Evolutionary conservation across 495 filamentous ascomycete genomes (phyloP), one percentile per base, ranked within the genome.

Genomic region (Penicillium diatomitis): DNA sequence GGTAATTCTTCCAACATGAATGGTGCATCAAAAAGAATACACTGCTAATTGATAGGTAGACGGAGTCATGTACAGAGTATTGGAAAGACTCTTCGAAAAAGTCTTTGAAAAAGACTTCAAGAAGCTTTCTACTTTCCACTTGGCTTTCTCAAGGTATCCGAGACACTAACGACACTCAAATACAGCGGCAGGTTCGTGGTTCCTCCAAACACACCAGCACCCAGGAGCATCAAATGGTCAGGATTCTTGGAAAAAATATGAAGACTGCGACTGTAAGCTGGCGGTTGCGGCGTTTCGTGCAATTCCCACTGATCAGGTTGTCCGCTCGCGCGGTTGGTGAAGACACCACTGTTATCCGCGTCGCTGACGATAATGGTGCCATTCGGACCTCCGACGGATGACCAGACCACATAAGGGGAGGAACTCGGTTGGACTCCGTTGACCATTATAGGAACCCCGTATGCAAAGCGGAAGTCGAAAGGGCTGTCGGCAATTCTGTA

Each of bases 401-500:
- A 42, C 40, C 40, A 42, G 4, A 42, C 40, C 28, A 42, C 40
- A 42, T 42, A 42, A 32, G 40, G 40, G 32, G 40, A 53, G 3
- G 40, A 11, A n/a, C 50, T 71, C 3, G 78, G 78, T 42, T 73
- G 59, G 1, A 60, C 63, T 5, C 68, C 68, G 41, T 73, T 68
- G 33, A 58, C 62, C 9, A 60, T 64, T 6, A 60, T 66, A 6
- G 45, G 50, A n/a, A 43, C 29, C 39, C 50, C 50, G 38, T 42
- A 42, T 27, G 40, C 40, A n/a, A 42, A 42, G 8, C 40, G 40
- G 40, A 42, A 42, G 20, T 42, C 56, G 32, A 76, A 66, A 6
- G 81, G 80, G 41, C 65, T 64, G 9, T 63, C 53, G 37, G 68
- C 64, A 37, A 72, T 60, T 40, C 62, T 63, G 55, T 70, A 74